Percentiles rank a stretch among this genome's conserved stretches.
Evolutionary conservation across 768 basidiomycete species (phyloP).

Genomic region (Podaxis mareebaensis): DNA sequence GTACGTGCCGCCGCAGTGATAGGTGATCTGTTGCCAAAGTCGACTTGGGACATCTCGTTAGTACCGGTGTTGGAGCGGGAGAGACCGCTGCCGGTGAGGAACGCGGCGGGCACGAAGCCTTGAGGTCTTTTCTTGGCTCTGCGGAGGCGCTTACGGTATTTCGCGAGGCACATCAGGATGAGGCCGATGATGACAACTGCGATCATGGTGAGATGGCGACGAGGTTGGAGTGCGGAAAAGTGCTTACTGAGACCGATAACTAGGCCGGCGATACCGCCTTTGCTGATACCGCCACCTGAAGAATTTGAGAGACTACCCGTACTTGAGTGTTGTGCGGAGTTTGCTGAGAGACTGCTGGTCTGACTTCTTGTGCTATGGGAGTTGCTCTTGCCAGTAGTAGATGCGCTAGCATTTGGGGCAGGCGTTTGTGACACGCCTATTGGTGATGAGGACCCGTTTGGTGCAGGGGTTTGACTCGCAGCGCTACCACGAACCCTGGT

Average conservation of each 20-base stretch:
- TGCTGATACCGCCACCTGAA: slow-evolving; percentile 11
- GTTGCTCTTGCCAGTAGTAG: neutral
- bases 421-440: neutral
- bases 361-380: neutral
- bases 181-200: slow-evolving; percentile 24
- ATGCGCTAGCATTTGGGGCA: neutral
- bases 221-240: neutral
- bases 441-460: slow-evolving; percentile 2
- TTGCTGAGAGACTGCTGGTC: neutral
- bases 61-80: slow-evolving; percentile 11
- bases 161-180: slow-evolving; percentile 21
- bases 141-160: slow-evolving; percentile 21
- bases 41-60: slow-evolving; percentile 7
- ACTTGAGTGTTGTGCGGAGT: neutral
- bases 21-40: slow-evolving; percentile 3
- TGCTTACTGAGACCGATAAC: slow-evolving; percentile 16
- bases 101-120: slow-evolving; percentile 19
- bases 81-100: slow-evolving; percentile 12
- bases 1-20: neutral
- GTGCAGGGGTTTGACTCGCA: slow-evolving; percentile 5
- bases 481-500: neutral
- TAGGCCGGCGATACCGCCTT: slow-evolving; percentile 19
- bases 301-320: neutral
- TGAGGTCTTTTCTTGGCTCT: slow-evolving; percentile 23
- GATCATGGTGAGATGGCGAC: neutral